Percentiles rank a stretch among this genome's conserved stretches.
Evolutionary conservation across 257 asterid species (phyloP).

Genomic region (Capsicum pubescens): DNA sequence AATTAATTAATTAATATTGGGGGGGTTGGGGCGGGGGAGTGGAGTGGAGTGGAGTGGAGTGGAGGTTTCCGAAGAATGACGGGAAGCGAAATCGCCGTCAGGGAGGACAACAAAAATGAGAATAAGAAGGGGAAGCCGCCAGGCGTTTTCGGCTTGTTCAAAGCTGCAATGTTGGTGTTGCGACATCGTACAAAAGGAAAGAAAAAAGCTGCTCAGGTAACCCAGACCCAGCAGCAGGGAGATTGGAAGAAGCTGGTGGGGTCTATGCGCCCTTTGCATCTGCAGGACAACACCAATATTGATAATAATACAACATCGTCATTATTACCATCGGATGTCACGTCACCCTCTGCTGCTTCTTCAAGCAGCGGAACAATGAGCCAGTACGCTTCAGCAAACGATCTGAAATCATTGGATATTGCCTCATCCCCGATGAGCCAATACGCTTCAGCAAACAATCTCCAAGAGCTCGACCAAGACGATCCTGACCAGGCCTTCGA

Average conservation of each 20-base stretch:
- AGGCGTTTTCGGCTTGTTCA: conserved; percentile 32
- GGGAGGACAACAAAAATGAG: conserved; percentile 1
- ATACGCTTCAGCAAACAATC: conserved; percentile 58
- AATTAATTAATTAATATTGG: neutral
- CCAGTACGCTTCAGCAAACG: conserved; percentile 59
- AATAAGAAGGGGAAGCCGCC: conserved; percentile 9
- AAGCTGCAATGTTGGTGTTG: conserved; percentile 31
- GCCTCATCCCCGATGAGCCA: conserved; percentile 54
- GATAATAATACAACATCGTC: neutral
- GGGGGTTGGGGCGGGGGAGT: too few relatives aligned
- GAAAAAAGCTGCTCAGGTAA: conserved; percentile 9
- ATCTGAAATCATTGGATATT: conserved; percentile 52
- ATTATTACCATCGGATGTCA: neutral
- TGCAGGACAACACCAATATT: conserved; percentile 24
- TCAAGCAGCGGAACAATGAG: conserved; percentile 50
- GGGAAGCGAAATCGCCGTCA: neutral
- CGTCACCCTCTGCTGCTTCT: conserved; percentile 25
- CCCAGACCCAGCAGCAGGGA: neutral
- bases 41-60: neutral
- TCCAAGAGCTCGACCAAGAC: conserved; percentile 51
- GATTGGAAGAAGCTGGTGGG: conserved; percentile 41
- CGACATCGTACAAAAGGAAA: conserved; percentile 28
- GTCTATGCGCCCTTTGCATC: conserved; percentile 38
- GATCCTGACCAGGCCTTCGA: conserved; percentile 72
- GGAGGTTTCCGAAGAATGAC: neutral